Conservation (phyloP, 2,329 filamentous ascomycete genomes). For the Ceratocystis lukuohia region DNA sequence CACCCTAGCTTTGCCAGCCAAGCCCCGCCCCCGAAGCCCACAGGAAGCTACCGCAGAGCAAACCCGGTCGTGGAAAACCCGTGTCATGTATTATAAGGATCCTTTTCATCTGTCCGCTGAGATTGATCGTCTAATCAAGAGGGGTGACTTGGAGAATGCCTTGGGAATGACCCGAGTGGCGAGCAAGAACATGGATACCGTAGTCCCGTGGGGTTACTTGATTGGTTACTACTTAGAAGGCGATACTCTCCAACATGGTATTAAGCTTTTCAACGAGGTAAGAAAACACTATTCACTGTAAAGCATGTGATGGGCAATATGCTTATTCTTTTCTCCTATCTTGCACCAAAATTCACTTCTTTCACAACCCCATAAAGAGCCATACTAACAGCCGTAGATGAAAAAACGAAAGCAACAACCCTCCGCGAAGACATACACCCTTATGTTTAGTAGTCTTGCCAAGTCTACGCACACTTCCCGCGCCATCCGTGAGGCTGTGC, state of each 20-base stretch:
- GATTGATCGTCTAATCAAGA: conserved; percentile 46
- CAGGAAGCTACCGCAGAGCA: conserved; percentile 13
- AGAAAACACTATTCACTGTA: conserved; percentile 22
- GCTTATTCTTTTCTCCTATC: not conserved
- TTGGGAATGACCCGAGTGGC: conserved; percentile 53
- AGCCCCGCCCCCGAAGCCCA: conserved; percentile 3
- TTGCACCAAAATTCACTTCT: not conserved
- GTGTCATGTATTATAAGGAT: conserved; percentile 43
- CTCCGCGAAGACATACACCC: conserved; percentile 70
- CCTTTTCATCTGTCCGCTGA: conserved; percentile 58
- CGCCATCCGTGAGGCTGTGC: conserved; percentile 54
- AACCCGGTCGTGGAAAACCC: conserved; percentile 4
- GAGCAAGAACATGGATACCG: conserved; percentile 49
- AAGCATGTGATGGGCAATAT: not conserved
- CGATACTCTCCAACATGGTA: conserved; percentile 46
- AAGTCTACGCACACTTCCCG: conserved; percentile 42
- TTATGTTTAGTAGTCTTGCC: conserved; percentile 64
- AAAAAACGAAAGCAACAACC: conserved; percentile 80
- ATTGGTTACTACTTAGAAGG: conserved; percentile 57
- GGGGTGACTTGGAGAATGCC: conserved; percentile 52
- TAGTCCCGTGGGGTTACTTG: conserved; percentile 79
- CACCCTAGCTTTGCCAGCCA: conserved; percentile 4
- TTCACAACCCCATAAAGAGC: conserved; percentile 18
- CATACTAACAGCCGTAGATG: conserved; percentile 48
- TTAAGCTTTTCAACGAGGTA: conserved; percentile 84